phyloP scores from a whole-genome alignment of 192 early-diverging fungal species.

The Dispira parvispora region DNA sequence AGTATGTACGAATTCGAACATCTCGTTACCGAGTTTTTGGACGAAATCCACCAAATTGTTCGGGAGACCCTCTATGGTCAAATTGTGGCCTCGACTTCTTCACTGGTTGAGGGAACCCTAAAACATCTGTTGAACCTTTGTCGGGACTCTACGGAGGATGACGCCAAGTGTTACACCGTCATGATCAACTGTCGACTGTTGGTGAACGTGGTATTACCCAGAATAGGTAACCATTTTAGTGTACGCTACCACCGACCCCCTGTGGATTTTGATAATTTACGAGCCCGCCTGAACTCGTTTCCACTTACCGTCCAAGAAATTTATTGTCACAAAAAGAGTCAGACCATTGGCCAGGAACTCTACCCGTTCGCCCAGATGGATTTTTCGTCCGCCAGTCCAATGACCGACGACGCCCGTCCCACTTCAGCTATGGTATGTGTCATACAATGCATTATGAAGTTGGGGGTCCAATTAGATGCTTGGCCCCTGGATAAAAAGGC shows the following conservation, averaged over 20 bases:
- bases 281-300: slow-evolving; percentile 29
- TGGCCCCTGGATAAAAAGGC: slow-evolving; percentile 28
- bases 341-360: slow-evolving; percentile 14
- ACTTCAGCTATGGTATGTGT: slow-evolving; percentile 21
- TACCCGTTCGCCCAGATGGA: slow-evolving; percentile 27
- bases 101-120: slow-evolving; percentile 28
- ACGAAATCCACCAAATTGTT: slow-evolving; percentile 28
- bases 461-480: slow-evolving; percentile 24
- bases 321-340: slow-evolving; percentile 28
- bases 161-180: slow-evolving; percentile 24
- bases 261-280: slow-evolving; percentile 30
- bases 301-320: slow-evolving; percentile 29
- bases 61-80: slow-evolving; percentile 35
- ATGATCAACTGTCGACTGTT: slow-evolving; percentile 28
- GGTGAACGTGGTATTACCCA: slow-evolving; percentile 28
- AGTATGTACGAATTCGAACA: slow-evolving; percentile 27
- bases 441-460: slow-evolving; percentile 14
- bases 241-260: slow-evolving; percentile 27
- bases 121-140: slow-evolving; percentile 28
- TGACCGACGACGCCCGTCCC: slow-evolving; percentile 23
- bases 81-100: slow-evolving; percentile 24
- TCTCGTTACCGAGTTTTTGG: slow-evolving; percentile 25
- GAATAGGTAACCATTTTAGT: slow-evolving; percentile 22
- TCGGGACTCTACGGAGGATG: slow-evolving; percentile 11
- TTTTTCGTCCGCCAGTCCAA: slow-evolving; percentile 15